These are phyloP conservation scores for Anthostomella pinea DNA, from an alignment of 2,329 filamentous ascomycete species.

Conservation along the genomic window DNA sequence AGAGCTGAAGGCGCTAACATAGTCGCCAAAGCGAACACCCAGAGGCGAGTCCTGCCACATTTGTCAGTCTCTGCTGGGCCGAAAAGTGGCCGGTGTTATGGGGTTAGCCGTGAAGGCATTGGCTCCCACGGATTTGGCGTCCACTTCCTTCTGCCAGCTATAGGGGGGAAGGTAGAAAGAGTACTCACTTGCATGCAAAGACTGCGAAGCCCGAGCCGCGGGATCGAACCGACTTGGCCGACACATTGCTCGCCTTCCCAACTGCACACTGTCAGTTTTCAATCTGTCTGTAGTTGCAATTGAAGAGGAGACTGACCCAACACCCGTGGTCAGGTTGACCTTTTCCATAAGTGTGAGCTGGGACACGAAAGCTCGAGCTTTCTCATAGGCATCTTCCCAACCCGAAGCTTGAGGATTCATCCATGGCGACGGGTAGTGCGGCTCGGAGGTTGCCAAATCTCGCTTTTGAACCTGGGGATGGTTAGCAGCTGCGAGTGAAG, in stretches of 20 bases:
- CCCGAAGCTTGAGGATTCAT: slow-evolving; percentile 66
- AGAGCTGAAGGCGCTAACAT: slow-evolving; percentile 76
- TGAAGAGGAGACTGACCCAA: slow-evolving; percentile 57
- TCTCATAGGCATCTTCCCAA: slow-evolving; percentile 74
- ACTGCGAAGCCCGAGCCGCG: slow-evolving; percentile 65
- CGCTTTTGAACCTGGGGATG: slow-evolving; percentile 20
- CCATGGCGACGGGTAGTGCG: slow-evolving; percentile 82
- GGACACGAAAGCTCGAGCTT: slow-evolving; percentile 76
- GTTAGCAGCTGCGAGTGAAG: slow-evolving; percentile 1
- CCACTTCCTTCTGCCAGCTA: no score
- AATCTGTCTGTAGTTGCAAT: background rate
- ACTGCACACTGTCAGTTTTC: slow-evolving; percentile 32
- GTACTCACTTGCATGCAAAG: no score
- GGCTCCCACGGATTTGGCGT: no score
- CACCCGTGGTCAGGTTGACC: slow-evolving; percentile 91
- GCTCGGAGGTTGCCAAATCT: slow-evolving; percentile 26
- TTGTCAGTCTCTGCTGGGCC: no score
- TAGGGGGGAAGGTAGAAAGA: no score
- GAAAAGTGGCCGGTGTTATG: no score
- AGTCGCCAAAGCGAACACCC: slow-evolving; percentile 75
- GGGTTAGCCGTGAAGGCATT: no score
- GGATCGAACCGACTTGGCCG: slow-evolving; percentile 69
- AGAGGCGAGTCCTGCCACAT: slow-evolving; percentile 84
- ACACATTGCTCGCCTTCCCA: slow-evolving; percentile 73
- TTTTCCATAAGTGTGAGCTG: slow-evolving; percentile 83